Percentiles rank a stretch among this genome's conserved stretches.
Evolutionary conservation across 2,329 filamentous ascomycete species (phyloP).

Genomic region (Colletotrichum sidae): DNA sequence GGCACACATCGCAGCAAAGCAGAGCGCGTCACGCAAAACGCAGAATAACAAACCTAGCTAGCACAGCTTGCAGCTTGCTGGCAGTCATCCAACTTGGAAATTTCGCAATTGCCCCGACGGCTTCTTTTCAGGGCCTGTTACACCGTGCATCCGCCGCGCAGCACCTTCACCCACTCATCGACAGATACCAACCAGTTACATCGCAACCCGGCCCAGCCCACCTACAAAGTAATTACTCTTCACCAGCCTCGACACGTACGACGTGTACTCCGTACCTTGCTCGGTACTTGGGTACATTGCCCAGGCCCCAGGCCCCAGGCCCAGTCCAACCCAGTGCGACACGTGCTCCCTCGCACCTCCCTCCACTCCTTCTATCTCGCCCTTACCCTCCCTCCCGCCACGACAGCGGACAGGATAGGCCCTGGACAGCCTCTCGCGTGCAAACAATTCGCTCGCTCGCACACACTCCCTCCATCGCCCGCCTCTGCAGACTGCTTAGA

Average conservation of each 20-base stretch:
- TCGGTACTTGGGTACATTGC: no score
- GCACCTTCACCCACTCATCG: background rate
- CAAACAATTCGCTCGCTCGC: background rate
- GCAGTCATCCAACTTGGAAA: conserved; percentile 12
- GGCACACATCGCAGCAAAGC: background rate
- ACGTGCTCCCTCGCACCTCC: conserved; percentile 1
- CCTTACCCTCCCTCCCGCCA: background rate
- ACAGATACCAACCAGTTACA: no score
- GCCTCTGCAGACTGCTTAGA: background rate
- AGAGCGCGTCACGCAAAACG: background rate
- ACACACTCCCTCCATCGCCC: conserved; percentile 1
- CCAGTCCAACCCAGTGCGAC: conserved; percentile 33
- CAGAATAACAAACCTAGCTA: background rate
- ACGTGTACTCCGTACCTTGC: no score
- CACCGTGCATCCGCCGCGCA: conserved; percentile 33
- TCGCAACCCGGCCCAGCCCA: conserved; percentile 18
- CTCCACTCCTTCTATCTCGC: background rate
- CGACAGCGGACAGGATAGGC: no score
- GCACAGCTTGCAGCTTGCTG: background rate
- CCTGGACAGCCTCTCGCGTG: no score
- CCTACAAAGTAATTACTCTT: no score
- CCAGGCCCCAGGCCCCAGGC: background rate
- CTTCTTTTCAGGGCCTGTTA: conserved; percentile 28
- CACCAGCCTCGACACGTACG: no score
- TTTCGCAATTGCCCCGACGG: conserved; percentile 33